Evolutionary conservation across 352 stramenopile genomes (phyloP), one percentile per base, ranked within the genome.

Genomic region (Phytopythium oedochilum): DNA sequence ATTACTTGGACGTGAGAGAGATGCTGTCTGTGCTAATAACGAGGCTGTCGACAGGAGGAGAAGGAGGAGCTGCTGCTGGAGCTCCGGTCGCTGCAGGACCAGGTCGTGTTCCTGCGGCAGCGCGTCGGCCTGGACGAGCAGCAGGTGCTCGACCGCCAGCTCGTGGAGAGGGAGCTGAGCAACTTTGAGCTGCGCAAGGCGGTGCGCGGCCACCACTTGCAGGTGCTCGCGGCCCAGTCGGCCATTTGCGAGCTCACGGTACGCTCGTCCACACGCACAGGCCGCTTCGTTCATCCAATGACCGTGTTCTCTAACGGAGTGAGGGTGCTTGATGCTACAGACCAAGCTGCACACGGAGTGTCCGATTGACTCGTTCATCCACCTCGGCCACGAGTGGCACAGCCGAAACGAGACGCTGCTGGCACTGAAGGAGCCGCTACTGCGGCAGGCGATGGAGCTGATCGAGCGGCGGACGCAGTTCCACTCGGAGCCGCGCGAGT

Each of bases 381-480:
- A 73, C 57, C 52, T 87, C 12, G 63, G 60, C 9, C 66, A 45
- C 3, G 63, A 76, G 25, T 66, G 53, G 51, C 28, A 46, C 0
- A 56, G 68, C 20, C 66, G 76, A 0, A 62, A 64, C 9, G 44
- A 63, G 35, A 67, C 51, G 4, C 69, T 87, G 3, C 32, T 57
- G 11, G 49, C 47, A 12, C 25, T 84, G 18, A 73, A 76, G 9
- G 56, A 62, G 6, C 66, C 72, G 38, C 71, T 81, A 43, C 62
- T 81, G 7, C 62, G 50, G 22, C 51, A 78, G 20, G 73, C 76
- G 17, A 42, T 38, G 15, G 65, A 67, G 25, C 66, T 79, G n/a
- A 42, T 84, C 28, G 63, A 70, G n/a, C 70, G 71, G 29, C 71
- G 76, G 12, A 74, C 64, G 23, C 73, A 65, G 25, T 78, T 83